Base-by-base conservation (phyloP, 2,329 filamentous ascomycete genomes). In the Microcera coccophila region DNA sequence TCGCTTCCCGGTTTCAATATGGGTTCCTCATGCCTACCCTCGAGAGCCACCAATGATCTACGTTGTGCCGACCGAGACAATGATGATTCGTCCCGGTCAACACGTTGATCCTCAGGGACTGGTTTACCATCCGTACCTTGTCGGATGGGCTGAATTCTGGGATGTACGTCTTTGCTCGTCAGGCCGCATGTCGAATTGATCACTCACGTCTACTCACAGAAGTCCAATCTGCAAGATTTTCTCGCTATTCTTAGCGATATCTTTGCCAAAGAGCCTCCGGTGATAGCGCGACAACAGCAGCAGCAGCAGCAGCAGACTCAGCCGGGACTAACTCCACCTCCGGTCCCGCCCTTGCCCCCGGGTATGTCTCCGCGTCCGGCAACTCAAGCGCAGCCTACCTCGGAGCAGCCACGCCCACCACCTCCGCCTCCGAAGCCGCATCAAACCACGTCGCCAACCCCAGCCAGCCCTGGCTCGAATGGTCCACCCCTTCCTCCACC, bases 101-200 rank as follows among this genome's bases (percentile, higher is more conserved):
- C 90, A 98, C 71, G 90, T 98, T 47, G 90, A 93, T 60, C 83
- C 87, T 4, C 91, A 97, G 59, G 93, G 93, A 19, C 84, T 87
- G 62, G 81, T 97, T 50, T 98, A 97, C 63, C 93, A 98, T 63
- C 93, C 93, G 28, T 98, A 97, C 64, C 72, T 98, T 36, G 87
- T 89, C 22, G 84, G 89, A 49, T 98, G 93, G 93, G 72, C 77
- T 22, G 82, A 88, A 53, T 91, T 87, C 56, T 93, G 87, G 86
- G 88, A 95, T 79, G 88, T 94, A 66, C 71, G 86, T 48, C 31
- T 3, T 5, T 17, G n/a, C 12, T 16, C n/a, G 4, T 4, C 4
- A 19, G 5, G 21, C 36, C 19, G 19, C 36, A 18, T 12, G 19
- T 12, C n/a, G 26, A 28, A 22, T n/a, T 3, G 8, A 16, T 18